These are phyloP conservation scores for Colletotrichum echinochloae DNA, from an alignment of 2,329 filamentous ascomycete species.

Conservation along the genomic window DNA sequence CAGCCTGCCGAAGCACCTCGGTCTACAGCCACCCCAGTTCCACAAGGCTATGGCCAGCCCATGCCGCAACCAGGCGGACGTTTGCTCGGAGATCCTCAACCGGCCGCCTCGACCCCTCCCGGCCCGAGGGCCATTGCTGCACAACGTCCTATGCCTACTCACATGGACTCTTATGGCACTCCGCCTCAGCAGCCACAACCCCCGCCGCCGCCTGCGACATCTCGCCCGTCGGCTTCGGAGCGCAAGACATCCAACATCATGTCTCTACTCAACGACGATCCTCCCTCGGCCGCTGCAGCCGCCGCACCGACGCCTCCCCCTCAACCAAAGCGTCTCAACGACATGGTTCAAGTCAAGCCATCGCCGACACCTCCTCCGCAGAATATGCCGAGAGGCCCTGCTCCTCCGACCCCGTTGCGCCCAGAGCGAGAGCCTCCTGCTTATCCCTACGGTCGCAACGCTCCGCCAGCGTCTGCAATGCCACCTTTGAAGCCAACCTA, in stretches of 20 bases:
- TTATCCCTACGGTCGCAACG: slow-evolving; percentile 58
- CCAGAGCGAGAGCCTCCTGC: slow-evolving; percentile 65
- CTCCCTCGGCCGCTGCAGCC: slow-evolving; percentile 56
- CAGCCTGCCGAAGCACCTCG: slow-evolving; percentile 58
- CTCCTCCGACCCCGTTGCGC: slow-evolving; percentile 55
- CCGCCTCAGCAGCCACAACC: slow-evolving; percentile 48
- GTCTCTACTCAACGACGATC: slow-evolving; percentile 72
- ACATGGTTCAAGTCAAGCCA: slow-evolving; percentile 58
- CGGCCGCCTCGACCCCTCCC: slow-evolving; percentile 47
- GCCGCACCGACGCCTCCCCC: slow-evolving; percentile 30
- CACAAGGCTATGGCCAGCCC: slow-evolving; percentile 52
- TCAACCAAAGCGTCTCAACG: slow-evolving; percentile 62
- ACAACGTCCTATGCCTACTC: slow-evolving; percentile 48
- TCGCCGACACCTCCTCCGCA: slow-evolving; percentile 65
- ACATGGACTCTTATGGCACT: slow-evolving; percentile 49
- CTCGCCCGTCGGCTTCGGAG: slow-evolving; percentile 57
- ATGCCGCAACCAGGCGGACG: slow-evolving; percentile 57
- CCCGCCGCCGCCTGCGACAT: slow-evolving; percentile 54
- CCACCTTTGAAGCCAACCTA: slow-evolving; percentile 67
- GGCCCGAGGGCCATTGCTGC: slow-evolving; percentile 39
- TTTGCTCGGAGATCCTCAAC: slow-evolving; percentile 54
- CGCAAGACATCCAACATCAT: slow-evolving; percentile 74
- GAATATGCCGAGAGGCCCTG: slow-evolving; percentile 55
- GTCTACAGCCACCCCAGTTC: slow-evolving; percentile 48
- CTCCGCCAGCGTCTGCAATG: slow-evolving; percentile 59